Percentiles rank a stretch among this genome's conserved stretches.
phyloP scores from a whole-genome alignment of 176 grass and related monocot species.

The Oryza australiensis region DNA sequence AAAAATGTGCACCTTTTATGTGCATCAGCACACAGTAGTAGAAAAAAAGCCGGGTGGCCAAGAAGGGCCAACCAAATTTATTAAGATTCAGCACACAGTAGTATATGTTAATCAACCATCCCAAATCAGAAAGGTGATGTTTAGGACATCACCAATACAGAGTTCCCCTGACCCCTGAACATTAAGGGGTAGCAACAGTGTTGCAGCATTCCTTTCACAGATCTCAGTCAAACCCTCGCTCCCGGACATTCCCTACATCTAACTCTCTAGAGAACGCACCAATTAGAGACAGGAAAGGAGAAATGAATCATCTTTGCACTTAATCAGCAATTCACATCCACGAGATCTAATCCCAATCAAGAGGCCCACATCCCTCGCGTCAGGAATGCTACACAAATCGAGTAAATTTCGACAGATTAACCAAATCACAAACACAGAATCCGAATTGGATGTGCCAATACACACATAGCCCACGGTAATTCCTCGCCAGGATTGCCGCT shows the following conservation, averaged over 20 bases:
- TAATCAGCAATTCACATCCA: neutral
- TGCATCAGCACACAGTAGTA: neutral
- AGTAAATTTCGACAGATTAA: neutral
- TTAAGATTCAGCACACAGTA: neutral
- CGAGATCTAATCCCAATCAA: constrained; percentile 45
- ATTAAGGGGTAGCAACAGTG: neutral
- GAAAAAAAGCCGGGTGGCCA: too few relatives aligned
- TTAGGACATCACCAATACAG: neutral
- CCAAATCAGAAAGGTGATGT: neutral
- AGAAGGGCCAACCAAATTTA: too few relatives aligned
- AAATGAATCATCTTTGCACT: neutral
- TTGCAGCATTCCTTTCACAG: neutral
- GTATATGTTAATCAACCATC: neutral
- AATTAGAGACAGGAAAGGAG: neutral
- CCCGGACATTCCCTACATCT: neutral
- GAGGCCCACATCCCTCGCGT: neutral
- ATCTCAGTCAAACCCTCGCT: neutral
- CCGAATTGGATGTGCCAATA: neutral
- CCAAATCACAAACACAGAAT: neutral
- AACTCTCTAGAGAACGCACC: neutral
- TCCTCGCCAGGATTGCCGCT: neutral
- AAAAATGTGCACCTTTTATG: neutral
- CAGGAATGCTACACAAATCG: neutral
- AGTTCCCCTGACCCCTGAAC: neutral
- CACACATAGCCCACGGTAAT: neutral